Conservation (phyloP, 805 yeast species). For the Kodamaea hsintzibuensis region DNA sequence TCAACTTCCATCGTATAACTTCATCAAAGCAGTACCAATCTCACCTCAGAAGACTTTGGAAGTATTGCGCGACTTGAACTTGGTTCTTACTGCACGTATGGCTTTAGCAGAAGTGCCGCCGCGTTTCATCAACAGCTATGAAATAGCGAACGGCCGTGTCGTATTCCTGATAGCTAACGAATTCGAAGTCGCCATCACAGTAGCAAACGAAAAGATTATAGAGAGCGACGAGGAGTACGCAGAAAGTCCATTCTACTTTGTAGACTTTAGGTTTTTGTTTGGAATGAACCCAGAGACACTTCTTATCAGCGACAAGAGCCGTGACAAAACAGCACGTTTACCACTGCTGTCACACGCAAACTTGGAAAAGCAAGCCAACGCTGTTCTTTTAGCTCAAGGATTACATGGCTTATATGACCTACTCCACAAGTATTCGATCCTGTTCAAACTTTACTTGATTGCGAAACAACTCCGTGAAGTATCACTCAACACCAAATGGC, state of each 20-base stretch:
- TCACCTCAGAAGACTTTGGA: conserved; percentile 56
- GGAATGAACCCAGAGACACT: conserved; percentile 41
- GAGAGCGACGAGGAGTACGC: conserved; percentile 54
- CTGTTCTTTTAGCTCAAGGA: conserved; percentile 46
- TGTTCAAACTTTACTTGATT: conserved; percentile 61
- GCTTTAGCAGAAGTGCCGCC: conserved; percentile 69
- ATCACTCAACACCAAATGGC: conserved; percentile 51
- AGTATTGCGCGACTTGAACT: conserved; percentile 68
- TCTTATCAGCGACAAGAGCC: conserved; percentile 26
- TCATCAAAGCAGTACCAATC: conserved; percentile 50
- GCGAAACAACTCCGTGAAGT: conserved; percentile 57
- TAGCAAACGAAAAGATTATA: conserved; percentile 56
- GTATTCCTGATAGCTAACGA: conserved; percentile 61
- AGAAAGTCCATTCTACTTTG: conserved; percentile 68
- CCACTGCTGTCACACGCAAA: conserved; percentile 36
- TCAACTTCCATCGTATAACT: conserved; percentile 62
- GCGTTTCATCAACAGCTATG: conserved; percentile 57
- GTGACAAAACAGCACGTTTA: conserved; percentile 14
- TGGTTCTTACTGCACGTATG: conserved; percentile 70
- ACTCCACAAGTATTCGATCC: conserved; percentile 59
- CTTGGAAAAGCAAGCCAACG: conserved; percentile 59
- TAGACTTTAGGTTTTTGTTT: conserved; percentile 71
- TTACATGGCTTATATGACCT: conserved; percentile 56
- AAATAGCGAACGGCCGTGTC: conserved; percentile 74
- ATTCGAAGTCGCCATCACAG: conserved; percentile 62